phyloP scores from a whole-genome alignment of 1,139 yeast species.

The Debaryomycetaceae sp. region DNA sequence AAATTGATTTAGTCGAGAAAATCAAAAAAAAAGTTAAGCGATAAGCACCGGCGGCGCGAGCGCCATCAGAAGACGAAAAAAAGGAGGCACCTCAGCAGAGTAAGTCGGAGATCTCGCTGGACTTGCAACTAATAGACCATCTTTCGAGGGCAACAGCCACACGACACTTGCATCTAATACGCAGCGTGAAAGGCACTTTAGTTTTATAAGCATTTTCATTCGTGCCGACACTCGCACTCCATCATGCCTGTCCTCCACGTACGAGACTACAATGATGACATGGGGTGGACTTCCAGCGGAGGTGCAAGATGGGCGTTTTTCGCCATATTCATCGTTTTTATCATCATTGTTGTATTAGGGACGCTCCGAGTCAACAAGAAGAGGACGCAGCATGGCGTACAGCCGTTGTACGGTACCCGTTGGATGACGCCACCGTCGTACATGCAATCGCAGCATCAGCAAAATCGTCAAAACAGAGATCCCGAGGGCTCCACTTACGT shows the following conservation, averaged over 20 bases:
- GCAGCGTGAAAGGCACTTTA: too few species aligned
- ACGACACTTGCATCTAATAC: too few species aligned
- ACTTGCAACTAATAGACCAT: too few species aligned
- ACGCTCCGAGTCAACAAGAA: conserved; percentile 56
- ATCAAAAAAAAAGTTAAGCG: too few species aligned
- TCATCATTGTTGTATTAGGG: conserved; percentile 46
- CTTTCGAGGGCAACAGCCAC: too few species aligned
- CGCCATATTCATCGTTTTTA: conserved; percentile 46
- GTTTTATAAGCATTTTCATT: too few species aligned
- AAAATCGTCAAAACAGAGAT: conserved; percentile 40
- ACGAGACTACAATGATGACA: conserved; percentile 14
- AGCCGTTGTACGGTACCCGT: conserved; percentile 77
- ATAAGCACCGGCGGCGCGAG: too few species aligned
- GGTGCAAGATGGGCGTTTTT: conserved; percentile 57
- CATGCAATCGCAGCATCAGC: conserved; percentile 63
- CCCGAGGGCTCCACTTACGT: conserved; percentile 42
- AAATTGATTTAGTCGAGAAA: too few species aligned
- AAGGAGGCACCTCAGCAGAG: too few species aligned
- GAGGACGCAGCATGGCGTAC: conserved; percentile 56
- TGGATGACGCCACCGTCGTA: conserved; percentile 95
- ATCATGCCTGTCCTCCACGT: conserved; percentile 6
- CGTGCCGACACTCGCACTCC: background rate
- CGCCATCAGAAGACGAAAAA: too few species aligned
- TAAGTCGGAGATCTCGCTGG: too few species aligned
- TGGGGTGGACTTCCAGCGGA: conserved; percentile 22